Evolutionary conservation across 805 yeast genomes (phyloP), one percentile per base, ranked within the genome.

Genomic region (Metschnikowia koreensis): DNA sequence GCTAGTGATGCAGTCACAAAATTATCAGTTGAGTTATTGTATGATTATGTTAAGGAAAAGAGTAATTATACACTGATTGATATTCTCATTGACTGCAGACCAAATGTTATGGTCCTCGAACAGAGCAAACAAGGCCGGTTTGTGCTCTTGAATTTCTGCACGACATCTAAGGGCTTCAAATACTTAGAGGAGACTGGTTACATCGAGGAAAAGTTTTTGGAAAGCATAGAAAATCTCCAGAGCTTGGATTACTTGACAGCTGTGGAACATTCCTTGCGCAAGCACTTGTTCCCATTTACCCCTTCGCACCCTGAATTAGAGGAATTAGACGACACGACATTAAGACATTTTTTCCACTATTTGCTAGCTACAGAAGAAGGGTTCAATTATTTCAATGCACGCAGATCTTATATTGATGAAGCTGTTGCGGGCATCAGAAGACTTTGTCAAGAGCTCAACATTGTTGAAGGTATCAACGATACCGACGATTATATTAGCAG

Each of bases 291-390:
- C 38, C 75, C 74, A 1, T 67, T 63, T 39, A 46, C 65, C 16
- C 48, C 57, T 12, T 26, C 31, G 15, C 7, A 39, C 28, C 16
- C 57, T 29, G 26, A 26, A 7, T 6, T 28, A n/a, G 33, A 22
- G 0, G 9, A 41, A 7, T 29, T 17, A n/a, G 40, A 31, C 16
- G 47, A 46, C 10, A 38, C 37, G 7, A 42, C 47, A 8, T 46
- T 51, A 44, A 54, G 78, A 27, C 92, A 89, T 63, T 88, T 93
- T 60, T 90, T 89, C 66, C 88, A 89, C 13, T 89, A 85, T 60
- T 72, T 93, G 44, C 86, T 89, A 0, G 81, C 85, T 48, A 89
- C 97, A 0, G 86, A 81, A 52, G 93, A 88, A 52, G 98, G 98
- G 0, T 75, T 89, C 48, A 74, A 76, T 27, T 70, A 85, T 45